phyloP scores from a whole-genome alignment of 2,329 filamentous ascomycete species.

The Fusarium tanahbumbuense region DNA sequence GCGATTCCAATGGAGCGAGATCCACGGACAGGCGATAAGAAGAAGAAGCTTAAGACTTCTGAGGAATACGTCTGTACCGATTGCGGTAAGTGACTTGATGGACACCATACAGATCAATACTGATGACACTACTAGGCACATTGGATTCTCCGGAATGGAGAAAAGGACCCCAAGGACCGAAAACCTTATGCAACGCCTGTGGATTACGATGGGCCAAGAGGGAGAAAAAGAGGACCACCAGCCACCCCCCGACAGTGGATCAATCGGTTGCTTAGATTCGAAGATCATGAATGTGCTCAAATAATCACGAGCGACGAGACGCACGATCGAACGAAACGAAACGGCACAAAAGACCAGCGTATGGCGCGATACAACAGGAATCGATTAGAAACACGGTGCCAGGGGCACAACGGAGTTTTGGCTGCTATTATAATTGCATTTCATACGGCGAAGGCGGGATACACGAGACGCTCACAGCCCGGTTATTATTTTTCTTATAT shows the following conservation, averaged over 20 bases:
- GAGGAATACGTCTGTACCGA: constrained; percentile 97
- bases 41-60: constrained; percentile 84
- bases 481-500: constrained; percentile 9
- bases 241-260: constrained; percentile 40
- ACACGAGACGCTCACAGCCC: constrained; percentile 42
- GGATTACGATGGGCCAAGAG: constrained; percentile 82
- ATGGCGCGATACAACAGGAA: neutral
- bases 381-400: constrained; percentile 19
- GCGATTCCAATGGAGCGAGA: constrained; percentile 85
- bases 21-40: constrained; percentile 77
- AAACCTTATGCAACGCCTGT: constrained; percentile 96
- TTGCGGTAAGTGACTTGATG: constrained; percentile 70
- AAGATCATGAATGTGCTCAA: neutral
- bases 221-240: constrained; percentile 74
- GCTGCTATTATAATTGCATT: constrained; percentile 28
- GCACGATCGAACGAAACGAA: constrained; percentile 1
- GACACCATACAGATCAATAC: neutral
- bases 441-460: constrained; percentile 39
- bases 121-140: constrained; percentile 67
- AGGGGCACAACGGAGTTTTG: constrained; percentile 34
- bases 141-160: constrained; percentile 96
- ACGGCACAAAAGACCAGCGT: neutral
- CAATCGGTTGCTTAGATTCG: constrained; percentile 34
- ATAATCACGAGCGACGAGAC: neutral
- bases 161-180: constrained; percentile 91